Evolutionary conservation across 371 early-diverging fungal species (phyloP), one percentile per base, ranked within the genome.

Genomic region (Smittium culicis): DNA sequence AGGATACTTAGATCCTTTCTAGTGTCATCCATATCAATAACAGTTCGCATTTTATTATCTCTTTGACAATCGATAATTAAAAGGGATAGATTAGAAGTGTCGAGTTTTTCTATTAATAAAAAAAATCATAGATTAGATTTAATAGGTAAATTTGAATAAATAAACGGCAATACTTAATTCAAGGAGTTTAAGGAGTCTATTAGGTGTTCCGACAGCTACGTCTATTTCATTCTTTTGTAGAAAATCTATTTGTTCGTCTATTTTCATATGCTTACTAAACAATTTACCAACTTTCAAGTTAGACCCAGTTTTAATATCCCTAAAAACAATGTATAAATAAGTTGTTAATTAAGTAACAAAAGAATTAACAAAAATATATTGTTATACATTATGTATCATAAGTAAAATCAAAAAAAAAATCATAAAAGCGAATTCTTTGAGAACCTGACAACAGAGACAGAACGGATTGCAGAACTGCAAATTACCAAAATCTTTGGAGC

Each of bases 221-320:
- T 88, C 86, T 17, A 89, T 76, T 0, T 82, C 75, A 1, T 79
- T 73, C 25, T 74, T 76, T 24, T 82, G 74, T 61, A 90, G 77
- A 64, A 80, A 77, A 64, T 80, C 68, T 27, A 81, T 74, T 72
- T 93, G 92, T 59, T 88, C 89, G 24, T 78, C 76, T 0, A 91
- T 74, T 72, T 92, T 92, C 72, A 92, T 77, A 70, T 93, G 94
- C 66, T 87, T 83, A 16, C 91, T 88, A 74, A 93, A 93, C 54
- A 92, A 75, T 76, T 93, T 93, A 24, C 83, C 87, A 29, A 90
- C 65, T 84, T 14, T 20, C 14, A 45, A 14, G 8, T 45, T 45
- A 8, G 14, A 8, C 8, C 20, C 75, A 65, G 0, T 77, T 79
- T n/a, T n/a, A n/a, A n/a, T n/a, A n/a, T n/a, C n/a, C n/a, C n/a